phyloP scores from a whole-genome alignment of 257 asterid species.

The Ocimum tenuiflorum region DNA sequence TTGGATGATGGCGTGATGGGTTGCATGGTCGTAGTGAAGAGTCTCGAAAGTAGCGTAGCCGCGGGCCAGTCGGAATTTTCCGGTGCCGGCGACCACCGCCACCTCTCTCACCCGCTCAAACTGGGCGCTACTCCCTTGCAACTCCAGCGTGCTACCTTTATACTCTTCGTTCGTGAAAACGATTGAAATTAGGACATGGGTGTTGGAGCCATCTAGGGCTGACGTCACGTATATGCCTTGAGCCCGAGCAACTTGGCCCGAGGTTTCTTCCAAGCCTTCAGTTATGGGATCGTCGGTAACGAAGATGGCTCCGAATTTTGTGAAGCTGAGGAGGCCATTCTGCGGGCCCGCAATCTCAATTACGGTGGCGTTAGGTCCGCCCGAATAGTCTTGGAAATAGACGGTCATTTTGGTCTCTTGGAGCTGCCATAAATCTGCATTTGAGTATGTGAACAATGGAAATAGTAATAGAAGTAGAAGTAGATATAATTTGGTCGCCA shows the following conservation, averaged over 20 bases:
- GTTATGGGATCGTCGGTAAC: slow-evolving; percentile 46
- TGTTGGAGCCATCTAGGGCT: slow-evolving; percentile 43
- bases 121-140: slow-evolving; percentile 45
- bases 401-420: slow-evolving; percentile 34
- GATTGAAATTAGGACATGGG: slow-evolving; percentile 42
- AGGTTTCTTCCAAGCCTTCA: slow-evolving; percentile 19
- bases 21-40: slow-evolving; percentile 22
- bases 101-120: slow-evolving; percentile 48
- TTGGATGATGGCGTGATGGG: slow-evolving; percentile 30
- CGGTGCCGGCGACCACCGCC: slow-evolving; percentile 56
- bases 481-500: slow-evolving; percentile 18
- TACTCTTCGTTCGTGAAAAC: slow-evolving; percentile 30
- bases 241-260: slow-evolving; percentile 34
- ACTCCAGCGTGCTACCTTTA: slow-evolving; percentile 40
- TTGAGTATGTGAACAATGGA: slow-evolving; percentile 2
- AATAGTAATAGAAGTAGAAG: background rate
- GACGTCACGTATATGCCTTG: slow-evolving; percentile 49
- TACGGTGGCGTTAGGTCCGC: slow-evolving; percentile 40
- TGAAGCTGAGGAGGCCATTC: slow-evolving; percentile 28
- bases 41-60: slow-evolving; percentile 55
- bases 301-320: slow-evolving; percentile 39
- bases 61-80: slow-evolving; percentile 44
- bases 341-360: slow-evolving; percentile 28
- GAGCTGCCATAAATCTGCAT: slow-evolving; percentile 14
- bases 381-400: slow-evolving; percentile 43